phyloP scores from a whole-genome alignment of 2,329 filamentous ascomycete species.

The Botrytis deweyae region DNA sequence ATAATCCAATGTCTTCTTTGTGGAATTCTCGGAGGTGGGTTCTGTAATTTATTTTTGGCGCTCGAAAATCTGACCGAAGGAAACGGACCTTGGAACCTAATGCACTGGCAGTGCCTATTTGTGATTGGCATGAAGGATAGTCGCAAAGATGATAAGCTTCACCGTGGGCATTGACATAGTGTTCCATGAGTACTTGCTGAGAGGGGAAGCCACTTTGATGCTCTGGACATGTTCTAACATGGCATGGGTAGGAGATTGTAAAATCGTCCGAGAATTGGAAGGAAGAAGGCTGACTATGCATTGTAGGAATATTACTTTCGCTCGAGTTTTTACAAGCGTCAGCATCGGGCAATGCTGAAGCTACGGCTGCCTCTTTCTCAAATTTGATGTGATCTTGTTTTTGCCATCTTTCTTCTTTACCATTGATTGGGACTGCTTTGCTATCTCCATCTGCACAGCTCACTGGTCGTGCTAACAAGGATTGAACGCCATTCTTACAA shows the following conservation, averaged over 20 bases:
- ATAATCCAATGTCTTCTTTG: neutral
- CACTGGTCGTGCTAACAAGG: neutral
- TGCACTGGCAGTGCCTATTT: neutral
- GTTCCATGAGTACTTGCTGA: neutral
- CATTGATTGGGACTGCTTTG: neutral
- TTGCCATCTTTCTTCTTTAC: neutral
- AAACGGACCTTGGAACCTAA: neutral
- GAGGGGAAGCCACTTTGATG: conserved; percentile 4
- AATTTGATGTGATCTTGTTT: neutral
- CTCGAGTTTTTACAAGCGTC: neutral
- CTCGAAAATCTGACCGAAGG: neutral
- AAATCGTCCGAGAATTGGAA: neutral
- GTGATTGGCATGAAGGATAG: conserved; percentile 9
- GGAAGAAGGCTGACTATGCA: neutral
- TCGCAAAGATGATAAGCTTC: conserved; percentile 10
- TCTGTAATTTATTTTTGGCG: neutral
- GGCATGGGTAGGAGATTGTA: neutral
- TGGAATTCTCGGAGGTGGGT: neutral
- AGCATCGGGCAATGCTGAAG: neutral
- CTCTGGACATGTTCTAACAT: conserved; percentile 4
- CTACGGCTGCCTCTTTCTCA: neutral
- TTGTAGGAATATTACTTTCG: neutral
- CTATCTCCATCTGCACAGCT: neutral
- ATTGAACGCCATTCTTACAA: neutral
- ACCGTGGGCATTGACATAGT: neutral